phyloP scores from a whole-genome alignment of 495 filamentous ascomycete species.

The Lepraria neglecta region DNA sequence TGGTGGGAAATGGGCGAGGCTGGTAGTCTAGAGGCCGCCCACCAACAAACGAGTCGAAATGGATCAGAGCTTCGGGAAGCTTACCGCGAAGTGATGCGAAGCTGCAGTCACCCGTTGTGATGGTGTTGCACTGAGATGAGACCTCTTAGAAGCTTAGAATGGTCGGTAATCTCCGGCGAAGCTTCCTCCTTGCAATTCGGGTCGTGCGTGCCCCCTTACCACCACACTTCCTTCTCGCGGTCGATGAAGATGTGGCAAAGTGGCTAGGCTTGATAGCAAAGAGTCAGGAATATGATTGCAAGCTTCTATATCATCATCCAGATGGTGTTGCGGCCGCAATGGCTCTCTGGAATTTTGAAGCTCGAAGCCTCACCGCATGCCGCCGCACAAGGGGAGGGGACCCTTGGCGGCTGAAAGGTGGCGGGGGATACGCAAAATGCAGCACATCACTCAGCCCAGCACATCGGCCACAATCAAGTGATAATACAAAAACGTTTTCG shows the following conservation, averaged over 20 bases:
- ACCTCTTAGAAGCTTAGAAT: slow-evolving; percentile 8
- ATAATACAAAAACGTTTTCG: neutral
- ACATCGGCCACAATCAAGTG: neutral
- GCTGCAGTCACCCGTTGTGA: slow-evolving; percentile 17
- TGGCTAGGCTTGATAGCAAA: neutral
- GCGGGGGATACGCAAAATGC: neutral
- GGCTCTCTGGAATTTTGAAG: slow-evolving; percentile 7
- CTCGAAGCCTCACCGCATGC: slow-evolving; percentile 11
- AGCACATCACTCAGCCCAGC: neutral
- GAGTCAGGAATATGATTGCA: neutral
- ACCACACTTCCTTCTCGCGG: neutral
- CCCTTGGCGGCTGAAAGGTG: neutral
- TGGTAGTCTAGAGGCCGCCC: slow-evolving; percentile 14
- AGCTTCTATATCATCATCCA: neutral
- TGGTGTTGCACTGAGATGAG: slow-evolving; percentile 10
- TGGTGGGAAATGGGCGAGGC: slow-evolving; percentile 15
- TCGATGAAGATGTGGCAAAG: neutral
- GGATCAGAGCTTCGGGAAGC: neutral
- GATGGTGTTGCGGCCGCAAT: neutral
- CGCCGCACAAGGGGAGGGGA: slow-evolving; percentile 7
- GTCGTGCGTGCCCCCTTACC: neutral
- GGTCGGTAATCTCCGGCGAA: slow-evolving; percentile 9
- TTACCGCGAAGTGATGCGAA: slow-evolving; percentile 5
- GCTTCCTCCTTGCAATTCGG: neutral
- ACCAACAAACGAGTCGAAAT: slow-evolving; percentile 8